Evolutionary conservation across 495 filamentous ascomycete genomes (phyloP).

Genomic region (Tuber indicum): DNA sequence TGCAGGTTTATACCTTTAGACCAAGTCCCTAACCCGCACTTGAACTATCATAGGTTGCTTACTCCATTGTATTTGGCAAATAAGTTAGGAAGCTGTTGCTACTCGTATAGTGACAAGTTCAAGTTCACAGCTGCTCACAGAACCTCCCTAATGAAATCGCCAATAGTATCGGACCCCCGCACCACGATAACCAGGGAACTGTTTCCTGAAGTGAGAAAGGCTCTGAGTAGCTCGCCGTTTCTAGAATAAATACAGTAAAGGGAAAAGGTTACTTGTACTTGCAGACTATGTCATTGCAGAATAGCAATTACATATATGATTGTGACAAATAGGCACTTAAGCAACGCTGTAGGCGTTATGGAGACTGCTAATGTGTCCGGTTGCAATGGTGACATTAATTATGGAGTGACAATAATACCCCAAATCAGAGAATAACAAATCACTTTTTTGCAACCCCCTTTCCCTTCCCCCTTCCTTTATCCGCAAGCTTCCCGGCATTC

Average conservation of each 20-base stretch:
- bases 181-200: too few species aligned
- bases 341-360: background rate
- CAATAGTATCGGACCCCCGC: too few species aligned
- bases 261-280: background rate
- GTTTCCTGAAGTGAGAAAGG: background rate
- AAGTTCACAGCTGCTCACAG: too few species aligned
- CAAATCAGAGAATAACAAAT: background rate
- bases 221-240: background rate
- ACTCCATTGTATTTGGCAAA: too few species aligned
- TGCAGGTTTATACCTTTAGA: too few species aligned
- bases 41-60: too few species aligned
- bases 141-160: background rate
- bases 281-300: background rate
- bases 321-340: background rate
- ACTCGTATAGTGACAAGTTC: too few species aligned
- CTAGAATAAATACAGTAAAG: background rate
- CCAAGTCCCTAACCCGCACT: too few species aligned
- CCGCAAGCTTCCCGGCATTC: slow-evolving; percentile 44
- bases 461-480: slow-evolving; percentile 23
- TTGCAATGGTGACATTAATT: background rate
- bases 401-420: background rate
- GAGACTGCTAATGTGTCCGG: background rate
- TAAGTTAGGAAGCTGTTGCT: too few species aligned
- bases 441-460: slow-evolving; percentile 12
- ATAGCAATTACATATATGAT: background rate